Base-by-base conservation (phyloP, 805 yeast genomes). In the Vanderwaltozyma verrucispora region DNA sequence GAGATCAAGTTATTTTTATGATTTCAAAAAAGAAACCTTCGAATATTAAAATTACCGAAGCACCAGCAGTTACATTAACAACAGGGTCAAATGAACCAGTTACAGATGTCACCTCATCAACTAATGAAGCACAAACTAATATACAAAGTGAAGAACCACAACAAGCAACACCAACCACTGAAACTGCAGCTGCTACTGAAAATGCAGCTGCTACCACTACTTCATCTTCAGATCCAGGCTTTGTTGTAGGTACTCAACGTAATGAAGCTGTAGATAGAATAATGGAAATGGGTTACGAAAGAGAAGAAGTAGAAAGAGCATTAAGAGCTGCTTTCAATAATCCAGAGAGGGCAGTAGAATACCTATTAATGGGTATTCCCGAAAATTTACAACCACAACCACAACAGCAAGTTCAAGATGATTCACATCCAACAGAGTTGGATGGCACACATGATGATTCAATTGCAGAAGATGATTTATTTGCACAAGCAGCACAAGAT, bases 281-380 rank as follows among this genome's bases (percentile, higher is more conserved):
- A 59, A 74, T 87, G 77, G 96, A 85, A 48, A 87, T 92, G 96
- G 98, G 98, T 8, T 92, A 87, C 56, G 85, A 81, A 36, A 77
- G 94, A 50, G 72, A 75, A 14, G 84, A 85, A 56, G 96, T 86
- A 19, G 94, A 85, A 62, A 74, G 77, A 32, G 98, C 98, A 0
- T 66, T 92, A 57, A 77, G 94, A 50, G 95, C 95, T 13, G 97
- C 98, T 1, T 92, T 77, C 66, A 89, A 89, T 64, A 88, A 92
- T 62, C 97, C 98, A 16, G 97, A 89, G 58, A 77, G 98, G 52
- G 98, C 98, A 0, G 97, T 92, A 12, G 98, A 92, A 59, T 88
- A 89, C 59, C 68, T 92, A 35, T 66, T 92, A 46, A 85, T 88
- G 33, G 97, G 96, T 3, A 74, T 89, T 31, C 95, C 96, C 17